Percentiles rank a stretch among this genome's conserved stretches.
Conservation (phyloP, 768 basidiomycete genomes). For the Phylloporus arenicola region DNA sequence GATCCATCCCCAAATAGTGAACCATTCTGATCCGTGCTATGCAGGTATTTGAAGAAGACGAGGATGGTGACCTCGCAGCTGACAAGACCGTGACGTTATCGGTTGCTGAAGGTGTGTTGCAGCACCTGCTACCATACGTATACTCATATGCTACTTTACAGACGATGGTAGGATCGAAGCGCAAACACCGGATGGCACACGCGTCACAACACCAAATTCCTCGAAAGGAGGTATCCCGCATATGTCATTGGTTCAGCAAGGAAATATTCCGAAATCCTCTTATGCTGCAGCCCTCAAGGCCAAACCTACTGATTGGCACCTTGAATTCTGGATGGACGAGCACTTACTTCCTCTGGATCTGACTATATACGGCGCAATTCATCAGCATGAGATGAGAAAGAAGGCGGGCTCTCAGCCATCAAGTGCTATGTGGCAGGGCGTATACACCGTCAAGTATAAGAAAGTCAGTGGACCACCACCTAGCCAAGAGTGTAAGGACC, state of each 20-base stretch:
- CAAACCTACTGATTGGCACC: conserved; percentile 93
- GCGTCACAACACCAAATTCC: conserved; percentile 81
- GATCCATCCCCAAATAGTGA: not conserved
- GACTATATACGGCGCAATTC: conserved; percentile 95
- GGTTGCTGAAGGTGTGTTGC: conserved; percentile 64
- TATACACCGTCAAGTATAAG: conserved; percentile 90
- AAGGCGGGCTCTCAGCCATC: conserved; percentile 57
- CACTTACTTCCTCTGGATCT: conserved; percentile 77
- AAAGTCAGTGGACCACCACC: conserved; percentile 83
- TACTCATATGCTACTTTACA: conserved; percentile 25
- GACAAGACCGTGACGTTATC: conserved; percentile 87
- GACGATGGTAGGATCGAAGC: conserved; percentile 94
- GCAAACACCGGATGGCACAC: conserved; percentile 94
- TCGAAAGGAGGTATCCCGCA: conserved; percentile 40
- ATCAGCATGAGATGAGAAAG: conserved; percentile 83
- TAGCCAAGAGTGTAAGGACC: conserved; percentile 49
- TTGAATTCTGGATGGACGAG: conserved; percentile 93
- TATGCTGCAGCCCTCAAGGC: conserved; percentile 94
- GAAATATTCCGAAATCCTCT: conserved; percentile 47
- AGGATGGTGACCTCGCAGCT: conserved; percentile 62
- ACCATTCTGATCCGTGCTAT: conserved; percentile 12
- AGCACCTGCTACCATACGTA: not conserved
- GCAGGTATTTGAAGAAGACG: conserved; percentile 82
- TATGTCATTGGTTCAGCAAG: conserved; percentile 29
- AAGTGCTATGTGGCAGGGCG: conserved; percentile 80